Base-by-base conservation (phyloP, 345 rosid genomes). In the Balakata baccata region DNA sequence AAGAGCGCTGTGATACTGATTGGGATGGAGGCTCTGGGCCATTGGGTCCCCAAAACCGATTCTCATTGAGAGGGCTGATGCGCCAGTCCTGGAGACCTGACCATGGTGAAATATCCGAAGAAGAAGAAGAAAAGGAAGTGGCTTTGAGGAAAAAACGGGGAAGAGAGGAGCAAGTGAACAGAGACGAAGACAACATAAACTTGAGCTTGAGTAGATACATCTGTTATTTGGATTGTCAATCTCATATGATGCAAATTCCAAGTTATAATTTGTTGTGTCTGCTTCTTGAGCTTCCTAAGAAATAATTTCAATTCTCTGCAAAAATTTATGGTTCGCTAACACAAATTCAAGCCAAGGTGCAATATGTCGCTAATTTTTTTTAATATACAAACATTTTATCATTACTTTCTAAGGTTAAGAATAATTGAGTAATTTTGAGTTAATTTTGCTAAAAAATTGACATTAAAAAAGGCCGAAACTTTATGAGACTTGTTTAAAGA, bases 81-180 rank as follows among this genome's bases (percentile, higher is more conserved):
- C 95, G 85, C 98, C 97, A 92, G n/a, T 80, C 45, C 6, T 80
- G 76, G 14, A 89, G 95, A 76, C 95, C 92, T 45, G 88, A 76
- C 94, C 97, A 92, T 45, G 82, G 88, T 67, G 79, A 46, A 22
- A 74, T 46, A 37, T 56, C 66, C 6, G 11, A 0, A 53, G 4
- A 53, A 22, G 83, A 74, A 53, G 80, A 78, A 66, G 85, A 78
- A 67, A 77, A 75, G 58, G 64, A 8, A 14, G 54, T 79, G 57
- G 72, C 5, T 60, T 61, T 77, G 69, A 51, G 43, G 39, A 50
- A 8, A 34, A 10, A 72, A 13, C 41, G 73, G 3, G 47, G 68
- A 11, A 71, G 63, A 77, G 58, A 51, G 0, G 70, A 65, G 64
- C 58, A 77, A 18, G 69, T 51, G 67, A 63, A 20, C 1, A 70